Base-by-base conservation (phyloP, 2,329 filamentous ascomycete genomes). In the Aspergillus candidus region DNA sequence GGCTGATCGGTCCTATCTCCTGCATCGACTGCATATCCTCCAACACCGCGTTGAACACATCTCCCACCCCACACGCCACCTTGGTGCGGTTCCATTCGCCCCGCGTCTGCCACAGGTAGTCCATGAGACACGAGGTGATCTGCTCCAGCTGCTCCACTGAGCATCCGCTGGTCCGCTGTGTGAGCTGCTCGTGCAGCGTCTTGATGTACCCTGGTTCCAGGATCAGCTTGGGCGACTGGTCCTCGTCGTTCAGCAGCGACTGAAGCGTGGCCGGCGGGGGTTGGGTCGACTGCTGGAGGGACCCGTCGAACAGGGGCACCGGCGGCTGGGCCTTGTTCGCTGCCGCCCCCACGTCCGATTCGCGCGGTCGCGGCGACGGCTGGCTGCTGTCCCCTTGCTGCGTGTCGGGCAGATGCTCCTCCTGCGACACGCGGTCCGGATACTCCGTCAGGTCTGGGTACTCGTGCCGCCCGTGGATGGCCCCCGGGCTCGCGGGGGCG, bases 111-210 rank as follows among this genome's bases (percentile, higher is more conserved):
- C 93, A 98, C 35, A 97, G 78, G 51, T 83, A 81, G 48, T 91
- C 86, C 91, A 97, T 97, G 51, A 97, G 72, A 53, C 84, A 82
- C 6, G 89, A 84, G 63, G 90, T 90, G 62, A 96, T 83, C 67
- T 97, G 91, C 72, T 97, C 91, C 14, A 98, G 72, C 65, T 98
- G 91, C 69, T 98, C 93, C 41, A 98, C 86, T 0, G 84, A 86
- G 63, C 86, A 87, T 1, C 87, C 88, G 14, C 80, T 83, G 2
- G 86, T 91, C 35, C 76, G 73, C 22, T 77, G 69, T 0, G 83
- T 82, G 30, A 95, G 71, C 32, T 80, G 73, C 0, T 73, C 63
- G 44, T 88, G 74, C 43, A 94, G 76, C 6, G 71, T 62, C 2
- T 71, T 65, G 17, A 88, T 71, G 27, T 77, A 72, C 0, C 59